Base-by-base conservation (phyloP, 495 filamentous ascomycete genomes). In the Penicillium lagena region DNA sequence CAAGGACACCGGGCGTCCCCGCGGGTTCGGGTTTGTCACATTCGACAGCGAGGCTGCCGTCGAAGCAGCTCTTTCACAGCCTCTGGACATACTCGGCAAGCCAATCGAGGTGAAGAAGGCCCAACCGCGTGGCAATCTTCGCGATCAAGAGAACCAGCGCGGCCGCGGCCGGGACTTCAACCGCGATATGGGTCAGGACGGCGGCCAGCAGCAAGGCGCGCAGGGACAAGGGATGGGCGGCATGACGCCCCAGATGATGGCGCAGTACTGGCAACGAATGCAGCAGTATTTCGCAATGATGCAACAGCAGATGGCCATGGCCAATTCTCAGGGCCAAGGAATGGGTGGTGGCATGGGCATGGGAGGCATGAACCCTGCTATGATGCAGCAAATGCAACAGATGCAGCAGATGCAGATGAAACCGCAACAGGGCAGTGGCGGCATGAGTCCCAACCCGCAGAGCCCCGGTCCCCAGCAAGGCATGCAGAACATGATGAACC, bases 1-100 rank as follows among this genome's bases (percentile, higher is more conserved):
- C 65, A 98, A 98, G 66, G 93, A 98, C 58, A 97, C 93, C 7
- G 90, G 90, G 29, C 82, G 93, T 15, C 93, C 93, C 4, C 82
- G 93, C 48, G 93, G 93, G 9, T 98, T 98, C 56, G 93, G 93
- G n/a, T 98, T 98, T 56, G 93, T 98, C 33, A 98, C 93, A 0
- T 98, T 98, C 50, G 93, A 98, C 63, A 90, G 85, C 54, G 93
- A 97, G 55, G 85, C 86, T 13, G 94, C 94, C 37, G 93, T 98
- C 27, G 93, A 98, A 47, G 86, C 87, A 34, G 91, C 90, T 36
- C 79, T 97, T 9, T 79, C 81, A 29, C 76, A 80, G n/a, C 82
- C 84, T 32, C 74, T 97, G 8, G 87, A 89, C 48, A 96, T 98
- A 50, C 83, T 91, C 39, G 89, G 89, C 29, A 98, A 98, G 64